These are phyloP conservation scores for Quercus aquifolioides DNA, from an alignment of 306 rosid species.

Conservation along the genomic window DNA sequence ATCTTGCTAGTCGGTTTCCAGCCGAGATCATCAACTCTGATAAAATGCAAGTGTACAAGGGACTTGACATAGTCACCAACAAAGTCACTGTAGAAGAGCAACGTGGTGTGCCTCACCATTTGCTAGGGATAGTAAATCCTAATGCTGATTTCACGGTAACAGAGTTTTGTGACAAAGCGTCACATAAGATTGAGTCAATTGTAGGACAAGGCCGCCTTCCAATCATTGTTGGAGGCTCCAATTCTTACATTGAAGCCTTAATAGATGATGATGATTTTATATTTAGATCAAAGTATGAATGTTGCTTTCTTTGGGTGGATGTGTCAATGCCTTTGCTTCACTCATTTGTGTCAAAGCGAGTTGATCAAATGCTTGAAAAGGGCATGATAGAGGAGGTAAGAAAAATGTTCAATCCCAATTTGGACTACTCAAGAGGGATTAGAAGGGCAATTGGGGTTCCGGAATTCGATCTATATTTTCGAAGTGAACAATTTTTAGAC, in stretches of 20 bases:
- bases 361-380: slow-evolving; percentile 54
- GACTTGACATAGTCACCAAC: slow-evolving; percentile 74
- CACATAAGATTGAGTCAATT: slow-evolving; percentile 40
- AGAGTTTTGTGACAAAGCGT: slow-evolving; percentile 47
- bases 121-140: slow-evolving; percentile 58
- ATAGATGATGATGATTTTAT: slow-evolving; percentile 49
- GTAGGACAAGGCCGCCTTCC: slow-evolving; percentile 40
- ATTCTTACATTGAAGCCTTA: slow-evolving; percentile 69
- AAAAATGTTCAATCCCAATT: slow-evolving; percentile 39
- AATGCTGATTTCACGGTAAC: slow-evolving; percentile 48
- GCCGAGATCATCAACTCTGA: slow-evolving; percentile 86
- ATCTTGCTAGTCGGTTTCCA: slow-evolving; percentile 52
- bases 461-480: slow-evolving; percentile 63
- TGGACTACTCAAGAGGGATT: slow-evolving; percentile 59
- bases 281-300: slow-evolving; percentile 51
- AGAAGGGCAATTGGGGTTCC: slow-evolving; percentile 83
- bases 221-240: slow-evolving; percentile 87
- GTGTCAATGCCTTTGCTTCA: slow-evolving; percentile 48
- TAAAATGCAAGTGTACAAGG: slow-evolving; percentile 81
- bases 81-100: slow-evolving; percentile 68
- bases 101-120: slow-evolving; percentile 65
- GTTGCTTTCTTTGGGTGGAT: slow-evolving; percentile 73
- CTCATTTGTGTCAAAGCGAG: slow-evolving; percentile 48
- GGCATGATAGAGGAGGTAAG: slow-evolving; percentile 68
- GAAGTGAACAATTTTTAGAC: slow-evolving; percentile 24